These are phyloP conservation scores for Corrigiola litoralis DNA, from an alignment of 179 eudicot species.

Conservation along the genomic window DNA sequence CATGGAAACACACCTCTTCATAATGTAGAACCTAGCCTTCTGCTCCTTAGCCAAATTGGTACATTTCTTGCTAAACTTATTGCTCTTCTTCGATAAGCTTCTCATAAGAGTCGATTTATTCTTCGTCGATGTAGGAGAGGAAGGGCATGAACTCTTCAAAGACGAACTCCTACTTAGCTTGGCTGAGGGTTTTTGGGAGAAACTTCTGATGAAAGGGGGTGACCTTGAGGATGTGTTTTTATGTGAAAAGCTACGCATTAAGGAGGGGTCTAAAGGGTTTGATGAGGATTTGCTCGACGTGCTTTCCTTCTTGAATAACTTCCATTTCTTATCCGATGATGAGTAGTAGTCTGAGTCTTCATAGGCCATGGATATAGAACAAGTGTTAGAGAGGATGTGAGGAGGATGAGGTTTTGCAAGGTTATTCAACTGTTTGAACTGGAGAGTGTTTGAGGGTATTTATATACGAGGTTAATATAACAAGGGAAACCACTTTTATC, in stretches of 20 bases:
- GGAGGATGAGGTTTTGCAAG: slow-evolving; percentile 5
- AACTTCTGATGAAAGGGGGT: slow-evolving; percentile 32
- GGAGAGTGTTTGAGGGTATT: background rate
- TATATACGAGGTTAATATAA: slow-evolving; percentile 15
- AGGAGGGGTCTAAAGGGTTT: slow-evolving; percentile 18
- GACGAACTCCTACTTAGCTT: slow-evolving; percentile 40
- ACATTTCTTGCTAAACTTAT: slow-evolving; percentile 36
- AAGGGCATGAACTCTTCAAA: slow-evolving; percentile 24
- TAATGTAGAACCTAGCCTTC: slow-evolving; percentile 35
- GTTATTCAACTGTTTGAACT: slow-evolving; percentile 14
- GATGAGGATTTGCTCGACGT: slow-evolving; percentile 16
- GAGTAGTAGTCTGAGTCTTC: slow-evolving; percentile 34
- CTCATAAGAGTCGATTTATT: slow-evolving; percentile 23
- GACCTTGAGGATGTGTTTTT: slow-evolving; percentile 38
- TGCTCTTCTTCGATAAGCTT: slow-evolving; percentile 33
- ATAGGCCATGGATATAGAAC: slow-evolving; percentile 22
- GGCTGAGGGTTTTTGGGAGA: slow-evolving; percentile 32
- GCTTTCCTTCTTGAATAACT: slow-evolving; percentile 35
- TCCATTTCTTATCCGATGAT: slow-evolving; percentile 62
- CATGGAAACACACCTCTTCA: slow-evolving; percentile 42
- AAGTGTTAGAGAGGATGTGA: background rate
- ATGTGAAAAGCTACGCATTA: slow-evolving; percentile 52
- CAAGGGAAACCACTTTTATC: background rate
- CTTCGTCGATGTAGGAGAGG: slow-evolving; percentile 20
- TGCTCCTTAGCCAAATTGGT: slow-evolving; percentile 34